These are phyloP conservation scores for Quercus variabilis DNA, from an alignment of 306 rosid genomes.

Conservation along the genomic window DNA sequence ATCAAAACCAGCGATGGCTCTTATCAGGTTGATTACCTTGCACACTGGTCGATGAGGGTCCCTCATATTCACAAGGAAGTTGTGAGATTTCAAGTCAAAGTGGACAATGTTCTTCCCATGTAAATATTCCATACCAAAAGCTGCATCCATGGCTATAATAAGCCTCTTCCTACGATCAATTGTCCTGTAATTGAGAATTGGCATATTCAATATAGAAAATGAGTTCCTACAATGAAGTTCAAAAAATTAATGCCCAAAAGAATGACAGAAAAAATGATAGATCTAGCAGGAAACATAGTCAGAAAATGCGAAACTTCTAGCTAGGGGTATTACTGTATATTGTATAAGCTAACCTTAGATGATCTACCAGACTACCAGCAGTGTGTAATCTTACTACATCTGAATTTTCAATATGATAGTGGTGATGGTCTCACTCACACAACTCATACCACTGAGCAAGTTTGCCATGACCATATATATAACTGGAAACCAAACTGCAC, in stretches of 20 bases:
- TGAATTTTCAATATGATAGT: no score
- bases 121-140: slow-evolving; percentile 36
- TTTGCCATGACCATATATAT: no score
- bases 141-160: slow-evolving; percentile 32
- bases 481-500: no score
- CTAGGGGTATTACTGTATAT: neutral
- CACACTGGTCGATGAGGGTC: slow-evolving; percentile 34
- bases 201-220: neutral
- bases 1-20: neutral
- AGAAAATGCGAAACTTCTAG: neutral
- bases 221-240: neutral
- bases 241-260: neutral
- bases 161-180: slow-evolving; percentile 35
- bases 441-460: no score
- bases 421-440: no score
- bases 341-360: neutral
- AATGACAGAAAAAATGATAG: neutral
- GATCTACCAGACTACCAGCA: neutral
- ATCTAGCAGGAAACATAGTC: neutral
- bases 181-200: slow-evolving; percentile 14
- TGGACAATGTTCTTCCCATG: slow-evolving; percentile 34
- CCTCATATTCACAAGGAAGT: slow-evolving; percentile 35
- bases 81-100: slow-evolving; percentile 39
- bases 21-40: slow-evolving; percentile 12
- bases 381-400: neutral